These are phyloP conservation scores for Cucumis hystrix DNA, from an alignment of 306 rosid genomes.

Conservation along the genomic window DNA sequence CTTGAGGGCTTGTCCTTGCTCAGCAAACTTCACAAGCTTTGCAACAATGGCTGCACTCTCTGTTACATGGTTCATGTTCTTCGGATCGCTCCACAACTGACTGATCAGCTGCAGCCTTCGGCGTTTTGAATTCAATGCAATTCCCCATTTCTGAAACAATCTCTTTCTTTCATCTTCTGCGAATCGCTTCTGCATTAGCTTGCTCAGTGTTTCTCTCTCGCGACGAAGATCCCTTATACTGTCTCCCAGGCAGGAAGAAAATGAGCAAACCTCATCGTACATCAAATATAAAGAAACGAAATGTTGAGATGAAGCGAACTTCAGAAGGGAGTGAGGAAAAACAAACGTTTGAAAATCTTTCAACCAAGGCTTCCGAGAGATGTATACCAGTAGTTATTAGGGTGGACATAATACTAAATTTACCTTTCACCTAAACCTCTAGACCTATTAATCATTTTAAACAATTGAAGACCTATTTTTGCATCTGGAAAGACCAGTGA, in stretches of 20 bases:
- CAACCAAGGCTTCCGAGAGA: not conserved
- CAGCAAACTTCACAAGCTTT: slow-evolving; percentile 60
- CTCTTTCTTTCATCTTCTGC: slow-evolving; percentile 51
- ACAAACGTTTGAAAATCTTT: not conserved
- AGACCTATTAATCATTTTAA: not conserved
- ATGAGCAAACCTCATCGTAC: not conserved
- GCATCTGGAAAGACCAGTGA: not conserved
- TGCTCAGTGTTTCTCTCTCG: slow-evolving; percentile 64
- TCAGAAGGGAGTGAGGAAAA: not conserved
- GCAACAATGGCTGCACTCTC: slow-evolving; percentile 81
- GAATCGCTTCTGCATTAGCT: slow-evolving; percentile 70
- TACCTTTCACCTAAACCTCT: too few relatives aligned
- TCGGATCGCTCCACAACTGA: slow-evolving; percentile 48
- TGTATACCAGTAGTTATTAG: too few relatives aligned
- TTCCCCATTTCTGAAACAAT: slow-evolving; percentile 62
- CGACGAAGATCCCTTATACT: slow-evolving; percentile 57
- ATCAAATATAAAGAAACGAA: not conserved
- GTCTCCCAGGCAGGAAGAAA: slow-evolving; percentile 6
- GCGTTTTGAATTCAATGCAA: slow-evolving; percentile 66
- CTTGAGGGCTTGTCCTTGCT: slow-evolving; percentile 67
- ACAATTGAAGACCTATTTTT: not conserved
- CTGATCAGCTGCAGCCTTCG: slow-evolving; percentile 72
- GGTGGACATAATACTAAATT: too few relatives aligned
- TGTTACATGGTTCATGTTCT: slow-evolving; percentile 40
- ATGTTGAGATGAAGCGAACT: not conserved